A percentile compares a stretch with the other conserved stretches of the same genome.
phyloP scores from a whole-genome alignment of 169 alveolate genomes.

The Ophryocystis elektroscirrha region DNA sequence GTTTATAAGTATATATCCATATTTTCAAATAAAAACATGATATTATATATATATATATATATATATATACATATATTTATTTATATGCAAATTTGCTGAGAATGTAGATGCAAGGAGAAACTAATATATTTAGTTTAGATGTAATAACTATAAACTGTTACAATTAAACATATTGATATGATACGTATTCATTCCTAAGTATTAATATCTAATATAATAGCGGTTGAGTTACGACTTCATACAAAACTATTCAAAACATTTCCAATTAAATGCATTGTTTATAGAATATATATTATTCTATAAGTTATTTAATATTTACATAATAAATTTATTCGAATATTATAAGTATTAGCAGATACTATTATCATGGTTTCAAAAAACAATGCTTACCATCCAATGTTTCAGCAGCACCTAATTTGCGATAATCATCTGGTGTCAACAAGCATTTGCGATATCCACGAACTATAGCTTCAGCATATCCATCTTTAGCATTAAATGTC shows the following conservation, averaged over 20 bases:
- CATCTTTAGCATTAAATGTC: constrained; percentile 79
- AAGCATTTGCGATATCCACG: constrained; percentile 82
- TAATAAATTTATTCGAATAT: too few species aligned
- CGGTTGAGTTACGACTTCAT: too few species aligned
- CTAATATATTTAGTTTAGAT: too few species aligned
- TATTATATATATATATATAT: constrained; percentile 1
- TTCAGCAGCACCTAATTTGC: constrained; percentile 50
- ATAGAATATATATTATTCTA: neutral
- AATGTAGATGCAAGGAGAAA: too few species aligned
- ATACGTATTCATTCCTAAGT: too few species aligned
- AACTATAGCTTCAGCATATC: constrained; percentile 81
- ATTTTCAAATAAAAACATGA: neutral
- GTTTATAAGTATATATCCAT: neutral
- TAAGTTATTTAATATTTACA: neutral
- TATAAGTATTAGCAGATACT: too few species aligned
- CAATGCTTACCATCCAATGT: constrained; percentile 44
- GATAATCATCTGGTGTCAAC: constrained; percentile 74
- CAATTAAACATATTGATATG: too few species aligned
- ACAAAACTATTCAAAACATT: constrained; percentile 37
- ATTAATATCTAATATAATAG: too few species aligned
- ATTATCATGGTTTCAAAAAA: too few species aligned
- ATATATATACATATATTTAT: neutral
- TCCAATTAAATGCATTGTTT: neutral
- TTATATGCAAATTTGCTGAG: too few species aligned
- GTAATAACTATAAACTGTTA: too few species aligned